phyloP scores from a whole-genome alignment of 176 grass and related monocot species.

The Oryza brachyantha region DNA sequence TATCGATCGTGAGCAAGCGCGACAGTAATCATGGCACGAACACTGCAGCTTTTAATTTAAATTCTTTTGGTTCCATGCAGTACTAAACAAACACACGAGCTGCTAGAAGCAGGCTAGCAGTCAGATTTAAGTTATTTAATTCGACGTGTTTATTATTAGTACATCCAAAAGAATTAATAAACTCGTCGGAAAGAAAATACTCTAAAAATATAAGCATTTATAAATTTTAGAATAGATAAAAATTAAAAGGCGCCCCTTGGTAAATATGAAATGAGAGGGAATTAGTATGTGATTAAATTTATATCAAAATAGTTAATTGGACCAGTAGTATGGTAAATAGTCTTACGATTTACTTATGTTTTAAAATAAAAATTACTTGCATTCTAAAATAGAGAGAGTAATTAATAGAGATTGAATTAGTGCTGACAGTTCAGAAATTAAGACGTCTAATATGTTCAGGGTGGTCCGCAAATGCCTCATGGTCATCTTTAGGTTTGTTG shows the following conservation, averaged over 20 bases:
- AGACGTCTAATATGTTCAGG: background rate
- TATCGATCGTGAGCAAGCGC: constrained; percentile 4
- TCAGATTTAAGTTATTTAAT: background rate
- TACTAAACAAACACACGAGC: background rate
- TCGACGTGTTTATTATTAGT: background rate
- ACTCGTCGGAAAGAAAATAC: background rate
- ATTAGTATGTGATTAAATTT: too few relatives aligned
- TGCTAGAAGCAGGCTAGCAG: background rate
- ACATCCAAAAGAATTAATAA: background rate
- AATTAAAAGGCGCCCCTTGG: too few relatives aligned
- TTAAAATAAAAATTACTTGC: too few relatives aligned
- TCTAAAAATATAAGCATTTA: too few relatives aligned
- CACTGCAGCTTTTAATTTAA: constrained; percentile 8
- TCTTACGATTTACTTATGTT: too few relatives aligned
- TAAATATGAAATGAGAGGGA: too few relatives aligned
- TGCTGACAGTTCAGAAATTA: background rate
- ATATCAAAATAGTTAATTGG: too few relatives aligned
- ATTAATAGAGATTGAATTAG: background rate
- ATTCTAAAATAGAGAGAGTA: too few relatives aligned
- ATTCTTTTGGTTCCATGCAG: background rate
- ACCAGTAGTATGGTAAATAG: too few relatives aligned
- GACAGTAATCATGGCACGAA: constrained; percentile 48
- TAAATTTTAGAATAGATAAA: too few relatives aligned
- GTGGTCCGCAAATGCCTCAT: constrained; percentile 12
- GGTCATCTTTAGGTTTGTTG: too few relatives aligned